Base-by-base conservation (phyloP, 108 stramenopile genomes). In the Cyclotella baltica region DNA sequence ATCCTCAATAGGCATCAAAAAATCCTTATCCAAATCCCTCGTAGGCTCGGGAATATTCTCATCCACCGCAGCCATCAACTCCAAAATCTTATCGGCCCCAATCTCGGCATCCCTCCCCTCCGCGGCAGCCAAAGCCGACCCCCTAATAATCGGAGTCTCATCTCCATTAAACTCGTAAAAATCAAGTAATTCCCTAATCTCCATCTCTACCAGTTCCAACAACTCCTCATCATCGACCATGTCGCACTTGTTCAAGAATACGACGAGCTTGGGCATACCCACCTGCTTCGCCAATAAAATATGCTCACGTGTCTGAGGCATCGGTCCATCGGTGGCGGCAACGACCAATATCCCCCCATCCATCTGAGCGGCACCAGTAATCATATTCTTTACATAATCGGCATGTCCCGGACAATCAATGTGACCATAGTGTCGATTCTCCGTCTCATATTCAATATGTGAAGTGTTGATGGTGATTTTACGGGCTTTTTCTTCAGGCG, bases 381-480 rank as follows among this genome's bases (percentile, higher is more conserved):
- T 99, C 98, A 99, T 98, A 85, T 99, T 99, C 87, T 99, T 99
- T 38, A 99, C 99, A 85, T 99, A 99, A 93, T 99, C 99, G 8
- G 99, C 99, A 87, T 99, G 99, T 52, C 99, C 99, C 33, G 99
- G 99, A 84, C 70, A 99, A 91, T 99, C 99, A 76, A 99, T 98
- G 89, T 99, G 99, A 48, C 98, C 98, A 80, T 99, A 99, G 83
- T 99, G 99, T 51, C 99, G 86, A 59, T 83, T 96, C 11, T 38
- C 92, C 3, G 99, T 99, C 88, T 96, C 92, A 73, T 99, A 98
- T 88, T 99, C 99, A 77, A 99, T 98, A 80, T 99, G 99, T 56
- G 95, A 84, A 1, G 98, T 98, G 76, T 97, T 96, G 79, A 96
- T 97, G 58, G 96, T 96, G 81, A 97, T 98, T 71, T 93, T 97